Evolutionary conservation across 805 yeast genomes (phyloP), one percentile per base, ranked within the genome.

Genomic region (Tetrapisispora pingtungensis): DNA sequence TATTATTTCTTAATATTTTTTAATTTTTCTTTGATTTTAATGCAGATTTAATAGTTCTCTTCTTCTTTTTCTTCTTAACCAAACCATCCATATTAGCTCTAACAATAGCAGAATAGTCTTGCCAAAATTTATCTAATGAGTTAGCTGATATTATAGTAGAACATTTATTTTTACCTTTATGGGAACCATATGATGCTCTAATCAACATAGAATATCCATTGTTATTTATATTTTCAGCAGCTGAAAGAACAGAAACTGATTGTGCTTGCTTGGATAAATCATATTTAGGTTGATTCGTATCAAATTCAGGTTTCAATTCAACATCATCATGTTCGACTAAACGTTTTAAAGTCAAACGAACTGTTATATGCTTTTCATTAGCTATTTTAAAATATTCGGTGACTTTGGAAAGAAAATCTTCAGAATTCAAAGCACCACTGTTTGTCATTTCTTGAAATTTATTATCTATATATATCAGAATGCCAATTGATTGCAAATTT

Each of bases 61-160:
- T 80, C 67, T 73, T 75, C 71, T 85, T 86, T 47, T 84, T 86
- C 68, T 85, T 87, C 74, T 82, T 85, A 58, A 78, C 75, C 61
- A 89, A 71, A 1, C 95, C 96, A 3, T 68, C 67, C 62, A 84
- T 77, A 4, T 93, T 89, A 19, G 70, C 58, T 59, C 85, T 88
- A 45, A 88, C 70, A 0, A 75, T 75, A 36, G 77, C 78, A 1
- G 85, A 66, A 64, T 88, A 89, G 22, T 78, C 79, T 36, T 63
- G 61, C 96, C 96, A 89, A 61, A 89, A 89, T 47, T 68, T 61
- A 49, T 80, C 85, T 51, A 89, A 67, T 3, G 74, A 65, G 1
- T 70, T 74, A 0, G 79, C 68, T 24, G 74, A 74, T 7, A 89
- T 88, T 12, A 81, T 75, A 0, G 97, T 88, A 24, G 88, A 77